phyloP scores from a whole-genome alignment of 1,139 yeast species.

The Suhomyces bolitotheri region DNA sequence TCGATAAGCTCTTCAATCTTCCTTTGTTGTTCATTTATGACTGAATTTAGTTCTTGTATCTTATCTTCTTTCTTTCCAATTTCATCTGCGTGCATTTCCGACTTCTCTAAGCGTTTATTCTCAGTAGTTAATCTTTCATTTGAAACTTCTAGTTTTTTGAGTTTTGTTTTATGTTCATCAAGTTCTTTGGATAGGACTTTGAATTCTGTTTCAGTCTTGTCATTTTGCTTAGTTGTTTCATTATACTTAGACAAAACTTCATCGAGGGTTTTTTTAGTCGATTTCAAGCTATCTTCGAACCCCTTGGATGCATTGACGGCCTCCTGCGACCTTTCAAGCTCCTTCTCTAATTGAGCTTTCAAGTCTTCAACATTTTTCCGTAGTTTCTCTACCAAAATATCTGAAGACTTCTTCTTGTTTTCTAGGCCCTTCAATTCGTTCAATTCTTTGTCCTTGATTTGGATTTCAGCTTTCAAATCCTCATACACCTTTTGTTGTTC shows the following conservation, averaged over 20 bases:
- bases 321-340: background rate
- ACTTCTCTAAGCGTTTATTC: background rate
- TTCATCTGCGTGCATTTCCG: background rate
- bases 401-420: background rate
- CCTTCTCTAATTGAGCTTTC: background rate
- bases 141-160: too few relatives aligned
- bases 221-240: too few relatives aligned
- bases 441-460: conserved; percentile 2
- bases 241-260: too few relatives aligned
- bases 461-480: conserved; percentile 4
- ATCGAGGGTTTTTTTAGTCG: too few relatives aligned
- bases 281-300: too few relatives aligned
- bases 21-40: conserved; percentile 1
- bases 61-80: background rate
- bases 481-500: background rate
- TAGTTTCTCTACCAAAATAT: too few relatives aligned
- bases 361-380: background rate
- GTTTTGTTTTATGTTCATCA: too few relatives aligned
- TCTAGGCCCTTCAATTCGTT: background rate
- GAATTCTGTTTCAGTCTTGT: too few relatives aligned
- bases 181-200: too few relatives aligned
- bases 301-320: background rate
- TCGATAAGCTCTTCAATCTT: conserved; percentile 1
- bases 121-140: background rate
- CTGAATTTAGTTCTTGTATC: conserved; percentile 1